Evolutionary conservation across 371 early-diverging fungal species (phyloP).

Genomic region (Apophysomyces elegans): DNA sequence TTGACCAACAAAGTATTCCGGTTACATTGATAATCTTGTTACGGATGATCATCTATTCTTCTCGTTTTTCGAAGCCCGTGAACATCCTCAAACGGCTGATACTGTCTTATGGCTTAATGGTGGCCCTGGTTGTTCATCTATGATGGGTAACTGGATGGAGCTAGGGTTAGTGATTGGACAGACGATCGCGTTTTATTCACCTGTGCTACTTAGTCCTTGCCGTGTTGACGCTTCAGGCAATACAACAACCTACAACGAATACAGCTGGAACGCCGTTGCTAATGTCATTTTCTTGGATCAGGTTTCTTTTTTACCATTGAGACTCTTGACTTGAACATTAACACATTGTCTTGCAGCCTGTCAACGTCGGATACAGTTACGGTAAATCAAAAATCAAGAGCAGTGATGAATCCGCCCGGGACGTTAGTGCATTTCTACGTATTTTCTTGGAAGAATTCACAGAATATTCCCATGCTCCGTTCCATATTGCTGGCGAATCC

Average conservation of each 20-base stretch:
- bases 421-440: constrained; percentile 68
- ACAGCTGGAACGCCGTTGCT: constrained; percentile 82
- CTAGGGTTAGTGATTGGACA: constrained; percentile 45
- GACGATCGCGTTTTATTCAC: background rate
- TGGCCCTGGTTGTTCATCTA: constrained; percentile 81
- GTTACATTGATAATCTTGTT: constrained; percentile 64
- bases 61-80: constrained; percentile 84
- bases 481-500: constrained; percentile 70
- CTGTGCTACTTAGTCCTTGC: constrained; percentile 50
- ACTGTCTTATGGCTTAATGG: constrained; percentile 82
- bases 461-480: constrained; percentile 33
- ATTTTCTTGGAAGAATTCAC: constrained; percentile 72
- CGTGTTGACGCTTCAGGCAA: constrained; percentile 64
- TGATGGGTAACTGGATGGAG: constrained; percentile 84
- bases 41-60: constrained; percentile 75
- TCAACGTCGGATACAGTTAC: constrained; percentile 80
- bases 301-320: constrained; percentile 14
- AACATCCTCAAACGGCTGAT: constrained; percentile 72
- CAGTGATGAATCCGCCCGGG: constrained; percentile 54
- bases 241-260: constrained; percentile 55
- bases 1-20: constrained; percentile 34
- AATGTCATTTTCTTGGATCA: constrained; percentile 86
- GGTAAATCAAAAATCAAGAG: constrained; percentile 57
- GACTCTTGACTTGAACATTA: background rate
- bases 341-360: constrained; percentile 49